Percentiles rank a stretch among this genome's conserved stretches.
phyloP scores from a whole-genome alignment of 2,329 filamentous ascomycete species.

The Aspergillus spinulosporus region DNA sequence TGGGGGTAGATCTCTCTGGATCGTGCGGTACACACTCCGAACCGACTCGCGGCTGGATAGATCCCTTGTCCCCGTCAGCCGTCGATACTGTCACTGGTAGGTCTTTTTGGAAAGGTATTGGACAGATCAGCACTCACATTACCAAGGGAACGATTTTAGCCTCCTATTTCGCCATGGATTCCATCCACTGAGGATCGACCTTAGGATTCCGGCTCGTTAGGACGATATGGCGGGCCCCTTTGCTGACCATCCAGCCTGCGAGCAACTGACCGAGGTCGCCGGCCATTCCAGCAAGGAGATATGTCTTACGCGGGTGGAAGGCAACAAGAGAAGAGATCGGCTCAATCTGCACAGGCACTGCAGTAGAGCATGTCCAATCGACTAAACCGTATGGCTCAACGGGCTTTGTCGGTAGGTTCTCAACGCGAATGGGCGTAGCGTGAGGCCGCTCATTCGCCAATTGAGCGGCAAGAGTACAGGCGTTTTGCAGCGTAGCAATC shows the following conservation, averaged over 20 bases:
- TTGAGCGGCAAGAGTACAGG: no score
- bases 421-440: no score
- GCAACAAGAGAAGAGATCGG: no score
- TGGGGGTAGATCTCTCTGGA: constrained; percentile 5
- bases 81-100: no score
- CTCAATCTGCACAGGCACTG: no score
- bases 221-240: constrained; percentile 1
- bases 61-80: constrained; percentile 1
- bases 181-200: background rate
- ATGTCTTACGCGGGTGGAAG: background rate
- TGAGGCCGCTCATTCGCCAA: no score
- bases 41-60: background rate
- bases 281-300: constrained; percentile 4
- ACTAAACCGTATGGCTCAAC: no score
- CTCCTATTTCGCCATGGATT: background rate
- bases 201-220: constrained; percentile 6
- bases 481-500: no score
- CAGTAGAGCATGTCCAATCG: no score
- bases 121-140: no score
- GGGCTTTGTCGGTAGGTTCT: no score
- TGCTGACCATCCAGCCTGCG: background rate
- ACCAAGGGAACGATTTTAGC: background rate
- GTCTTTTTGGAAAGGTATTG: no score
- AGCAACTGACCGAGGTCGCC: constrained; percentile 5
- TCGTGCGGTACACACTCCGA: background rate